Evolutionary conservation across 192 early-diverging fungal genomes (phyloP).

Genomic region (Coemansia brasiliensis): DNA sequence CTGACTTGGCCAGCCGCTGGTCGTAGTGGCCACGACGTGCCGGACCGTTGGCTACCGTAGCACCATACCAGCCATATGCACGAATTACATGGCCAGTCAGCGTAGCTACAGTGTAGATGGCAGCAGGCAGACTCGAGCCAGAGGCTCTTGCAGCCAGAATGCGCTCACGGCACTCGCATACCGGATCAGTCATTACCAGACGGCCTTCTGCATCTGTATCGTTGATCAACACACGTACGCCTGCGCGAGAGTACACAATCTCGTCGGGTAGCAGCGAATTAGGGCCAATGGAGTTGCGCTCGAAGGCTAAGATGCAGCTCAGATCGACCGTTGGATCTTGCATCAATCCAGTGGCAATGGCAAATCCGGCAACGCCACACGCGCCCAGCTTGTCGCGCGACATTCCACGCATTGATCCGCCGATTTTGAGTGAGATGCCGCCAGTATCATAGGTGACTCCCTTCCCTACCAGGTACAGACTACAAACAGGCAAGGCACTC

Average conservation of each 20-base stretch:
- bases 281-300: slow-evolving; percentile 80
- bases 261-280: slow-evolving; percentile 83
- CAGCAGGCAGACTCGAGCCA: slow-evolving; percentile 49
- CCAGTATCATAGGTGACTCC: slow-evolving; percentile 92
- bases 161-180: slow-evolving; percentile 72
- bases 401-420: slow-evolving; percentile 84
- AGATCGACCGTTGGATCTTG: slow-evolving; percentile 68
- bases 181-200: slow-evolving; percentile 82
- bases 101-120: slow-evolving; percentile 81
- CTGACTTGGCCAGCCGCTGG: slow-evolving; percentile 62
- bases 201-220: slow-evolving; percentile 93
- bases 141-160: slow-evolving; percentile 62
- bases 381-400: slow-evolving; percentile 91
- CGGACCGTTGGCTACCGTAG: slow-evolving; percentile 74
- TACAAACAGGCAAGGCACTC: slow-evolving; percentile 11
- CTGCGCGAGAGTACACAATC: slow-evolving; percentile 72
- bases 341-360: slow-evolving; percentile 67
- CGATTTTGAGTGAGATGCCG: slow-evolving; percentile 82
- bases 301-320: slow-evolving; percentile 72
- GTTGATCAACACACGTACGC: slow-evolving; percentile 73
- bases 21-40: slow-evolving; percentile 64
- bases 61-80: slow-evolving; percentile 75
- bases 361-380: slow-evolving; percentile 77
- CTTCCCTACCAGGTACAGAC: slow-evolving; percentile 83
- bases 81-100: slow-evolving; percentile 83